Evolutionary conservation across 2,329 filamentous ascomycete species (phyloP).

Genomic region (Stemphylium beticola): DNA sequence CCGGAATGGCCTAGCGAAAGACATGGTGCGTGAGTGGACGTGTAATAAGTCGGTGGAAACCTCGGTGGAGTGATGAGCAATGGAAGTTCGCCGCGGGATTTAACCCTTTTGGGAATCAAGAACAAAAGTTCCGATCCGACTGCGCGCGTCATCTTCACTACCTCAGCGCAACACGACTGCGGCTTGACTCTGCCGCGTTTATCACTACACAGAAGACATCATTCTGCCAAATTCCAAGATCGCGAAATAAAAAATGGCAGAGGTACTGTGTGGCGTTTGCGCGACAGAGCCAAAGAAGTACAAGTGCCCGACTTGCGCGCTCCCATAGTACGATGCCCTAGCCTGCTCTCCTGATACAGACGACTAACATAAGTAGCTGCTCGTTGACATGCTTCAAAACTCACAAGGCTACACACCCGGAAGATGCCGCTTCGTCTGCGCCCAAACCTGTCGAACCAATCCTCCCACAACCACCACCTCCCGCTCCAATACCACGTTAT

Average conservation of each 20-base stretch:
- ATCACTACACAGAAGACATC: neutral
- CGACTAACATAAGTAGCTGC: constrained; percentile 31
- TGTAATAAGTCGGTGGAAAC: constrained; percentile 6
- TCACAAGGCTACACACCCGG: constrained; percentile 37
- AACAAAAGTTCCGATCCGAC: neutral
- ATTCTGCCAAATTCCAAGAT: rapidly evolving
- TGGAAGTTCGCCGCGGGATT: constrained; percentile 36
- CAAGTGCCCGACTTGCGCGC: constrained; percentile 56
- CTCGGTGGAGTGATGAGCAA: constrained; percentile 33
- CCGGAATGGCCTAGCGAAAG: constrained; percentile 30
- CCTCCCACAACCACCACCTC: constrained; percentile 35
- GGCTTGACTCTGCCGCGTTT: too few species aligned
- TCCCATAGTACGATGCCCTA: constrained; percentile 50
- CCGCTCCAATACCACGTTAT: constrained; percentile 40
- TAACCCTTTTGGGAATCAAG: constrained; percentile 34
- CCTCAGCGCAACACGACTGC: neutral
- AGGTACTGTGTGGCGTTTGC: constrained; percentile 52
- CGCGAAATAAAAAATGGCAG: constrained; percentile 36
- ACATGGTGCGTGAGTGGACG: constrained; percentile 32
- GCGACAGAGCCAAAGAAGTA: constrained; percentile 54
- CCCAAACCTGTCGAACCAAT: constrained; percentile 3
- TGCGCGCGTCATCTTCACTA: constrained; percentile 9
- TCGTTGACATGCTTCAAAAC: constrained; percentile 41
- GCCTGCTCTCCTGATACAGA: neutral
- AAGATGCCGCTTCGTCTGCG: constrained; percentile 1